Evolutionary conservation across 495 filamentous ascomycete genomes (phyloP).

Genomic region (Apiosordaria backusii): DNA sequence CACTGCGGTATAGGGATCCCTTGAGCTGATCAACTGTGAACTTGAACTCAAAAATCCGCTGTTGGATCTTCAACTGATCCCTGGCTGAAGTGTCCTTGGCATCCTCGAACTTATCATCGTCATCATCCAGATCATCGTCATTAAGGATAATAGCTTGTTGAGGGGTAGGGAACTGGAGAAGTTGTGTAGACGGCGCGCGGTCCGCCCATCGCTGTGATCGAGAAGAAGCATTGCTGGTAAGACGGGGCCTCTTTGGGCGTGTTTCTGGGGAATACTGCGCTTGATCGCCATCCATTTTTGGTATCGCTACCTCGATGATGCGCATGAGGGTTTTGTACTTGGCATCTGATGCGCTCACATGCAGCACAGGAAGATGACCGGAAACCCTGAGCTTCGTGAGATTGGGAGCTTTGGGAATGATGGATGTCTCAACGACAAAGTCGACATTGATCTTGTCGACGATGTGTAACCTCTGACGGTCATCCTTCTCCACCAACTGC

Average conservation of each 20-base stretch:
- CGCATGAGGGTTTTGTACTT: slow-evolving; percentile 98
- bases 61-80: slow-evolving; percentile 68
- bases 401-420: slow-evolving; percentile 88
- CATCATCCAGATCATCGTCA: slow-evolving; percentile 70
- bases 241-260: slow-evolving; percentile 55
- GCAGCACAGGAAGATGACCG: slow-evolving; percentile 86
- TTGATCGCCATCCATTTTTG: slow-evolving; percentile 65
- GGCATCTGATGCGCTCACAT: slow-evolving; percentile 84
- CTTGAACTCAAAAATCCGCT: slow-evolving; percentile 90
- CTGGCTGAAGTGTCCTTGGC: slow-evolving; percentile 56
- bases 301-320: slow-evolving; percentile 91
- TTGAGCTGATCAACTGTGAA: slow-evolving; percentile 91
- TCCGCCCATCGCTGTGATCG: slow-evolving; percentile 29
- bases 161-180: slow-evolving; percentile 53
- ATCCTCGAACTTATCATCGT: slow-evolving; percentile 60
- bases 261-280: slow-evolving; percentile 19
- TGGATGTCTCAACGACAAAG: slow-evolving; percentile 86
- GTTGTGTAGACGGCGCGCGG: slow-evolving; percentile 34
- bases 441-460: slow-evolving; percentile 97
- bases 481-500: slow-evolving; percentile 69
- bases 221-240: slow-evolving; percentile 38
- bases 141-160: slow-evolving; percentile 74
- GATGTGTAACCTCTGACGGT: slow-evolving; percentile 74
- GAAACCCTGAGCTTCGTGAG: slow-evolving; percentile 89
- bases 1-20: slow-evolving; percentile 84